phyloP scores from a whole-genome alignment of 768 basidiomycete genomes.

The Boletus coccyginus region DNA sequence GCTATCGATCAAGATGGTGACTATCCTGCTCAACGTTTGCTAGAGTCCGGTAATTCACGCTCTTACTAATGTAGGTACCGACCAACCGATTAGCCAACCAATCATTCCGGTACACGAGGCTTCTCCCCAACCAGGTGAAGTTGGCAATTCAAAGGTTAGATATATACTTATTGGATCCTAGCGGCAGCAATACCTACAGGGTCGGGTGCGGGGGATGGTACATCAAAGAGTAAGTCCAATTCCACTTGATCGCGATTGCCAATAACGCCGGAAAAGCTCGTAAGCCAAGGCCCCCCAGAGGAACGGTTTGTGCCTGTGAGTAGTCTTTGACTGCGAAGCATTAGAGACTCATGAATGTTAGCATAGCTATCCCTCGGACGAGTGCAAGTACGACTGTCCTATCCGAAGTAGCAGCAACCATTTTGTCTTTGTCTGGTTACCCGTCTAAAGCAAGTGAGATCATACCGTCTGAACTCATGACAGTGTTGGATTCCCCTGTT shows the following conservation, averaged over 20 bases:
- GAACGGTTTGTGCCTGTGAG: slow-evolving; percentile 15
- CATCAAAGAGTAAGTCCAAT: slow-evolving; percentile 9
- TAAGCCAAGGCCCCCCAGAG: neutral
- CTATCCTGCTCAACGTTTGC: neutral
- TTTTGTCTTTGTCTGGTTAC: slow-evolving; percentile 11
- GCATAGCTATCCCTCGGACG: slow-evolving; percentile 21
- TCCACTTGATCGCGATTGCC: neutral
- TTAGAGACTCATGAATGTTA: slow-evolving; percentile 20
- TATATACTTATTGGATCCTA: slow-evolving; percentile 1
- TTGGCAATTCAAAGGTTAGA: neutral
- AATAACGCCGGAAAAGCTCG: slow-evolving; percentile 10
- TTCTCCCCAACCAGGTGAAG: slow-evolving; percentile 12
- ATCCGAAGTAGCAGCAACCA: slow-evolving; percentile 20
- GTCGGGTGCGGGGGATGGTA: neutral
- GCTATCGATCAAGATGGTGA: slow-evolving; percentile 8
- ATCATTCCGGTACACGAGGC: neutral
- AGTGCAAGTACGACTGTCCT: slow-evolving; percentile 15
- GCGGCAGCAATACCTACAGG: neutral
- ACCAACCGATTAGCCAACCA: neutral
- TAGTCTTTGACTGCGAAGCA: neutral
- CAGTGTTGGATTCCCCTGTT: neutral
- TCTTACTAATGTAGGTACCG: slow-evolving; percentile 4
- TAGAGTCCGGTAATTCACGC: neutral
- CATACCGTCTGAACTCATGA: neutral
- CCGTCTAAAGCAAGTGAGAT: slow-evolving; percentile 1